A percentile compares a stretch with the other conserved stretches of the same genome.
Conservation (phyloP, 2,329 filamentous ascomycete genomes). For the Ampelomyces quisqualis region DNA sequence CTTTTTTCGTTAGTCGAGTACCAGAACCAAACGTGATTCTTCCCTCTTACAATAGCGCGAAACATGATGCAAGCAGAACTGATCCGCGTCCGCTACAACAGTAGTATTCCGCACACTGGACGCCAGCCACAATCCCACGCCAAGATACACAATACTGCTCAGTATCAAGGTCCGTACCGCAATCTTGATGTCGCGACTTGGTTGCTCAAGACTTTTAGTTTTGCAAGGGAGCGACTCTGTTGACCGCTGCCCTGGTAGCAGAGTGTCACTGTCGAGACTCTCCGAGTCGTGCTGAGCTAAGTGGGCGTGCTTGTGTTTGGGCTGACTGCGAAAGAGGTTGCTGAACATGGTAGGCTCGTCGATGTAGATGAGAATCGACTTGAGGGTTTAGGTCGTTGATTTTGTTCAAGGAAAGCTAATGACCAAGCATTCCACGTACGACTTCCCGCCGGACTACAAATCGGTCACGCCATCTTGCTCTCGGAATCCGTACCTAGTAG, state of each 20-base stretch:
- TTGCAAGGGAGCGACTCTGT: conserved; percentile 5
- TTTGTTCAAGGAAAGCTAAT: no score
- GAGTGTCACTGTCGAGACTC: conserved; percentile 15
- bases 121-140: conserved; percentile 18
- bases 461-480: no score
- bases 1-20: conserved; percentile 12
- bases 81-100: conserved; percentile 20
- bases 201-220: conserved; percentile 1
- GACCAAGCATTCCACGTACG: no score
- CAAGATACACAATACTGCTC: conserved; percentile 22
- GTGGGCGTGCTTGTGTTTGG: conserved; percentile 13
- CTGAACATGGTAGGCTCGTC: conserved; percentile 8
- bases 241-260: conserved; percentile 10
- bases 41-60: conserved; percentile 33
- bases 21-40: no score
- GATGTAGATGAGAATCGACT: neutral
- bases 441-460: no score
- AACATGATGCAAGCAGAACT: conserved; percentile 31
- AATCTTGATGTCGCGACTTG: conserved; percentile 9
- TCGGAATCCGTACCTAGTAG: no score
- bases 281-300: conserved; percentile 12
- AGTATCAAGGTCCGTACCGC: conserved; percentile 16
- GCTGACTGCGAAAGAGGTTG: conserved; percentile 8
- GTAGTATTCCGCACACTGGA: conserved; percentile 14
- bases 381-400: no score